These are phyloP conservation scores for Chlorella variabilis DNA, from an alignment of 163 green algal species.

Conservation along the genomic window DNA sequence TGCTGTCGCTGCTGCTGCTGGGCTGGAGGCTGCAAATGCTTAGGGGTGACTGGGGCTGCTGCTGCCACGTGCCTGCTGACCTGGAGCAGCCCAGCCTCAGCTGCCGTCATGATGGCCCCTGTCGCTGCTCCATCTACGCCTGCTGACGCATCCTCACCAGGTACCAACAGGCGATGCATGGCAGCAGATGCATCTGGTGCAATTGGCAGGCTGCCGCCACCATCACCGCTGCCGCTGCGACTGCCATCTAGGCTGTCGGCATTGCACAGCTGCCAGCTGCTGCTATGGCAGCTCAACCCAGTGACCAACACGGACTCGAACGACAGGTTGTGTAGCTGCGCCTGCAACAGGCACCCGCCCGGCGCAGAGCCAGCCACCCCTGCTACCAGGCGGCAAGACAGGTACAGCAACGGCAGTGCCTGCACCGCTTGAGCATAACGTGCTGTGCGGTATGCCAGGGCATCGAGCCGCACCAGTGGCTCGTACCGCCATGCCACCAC, in stretches of 20 bases:
- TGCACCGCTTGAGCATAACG: conserved; percentile 48
- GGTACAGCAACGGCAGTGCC: conserved; percentile 49
- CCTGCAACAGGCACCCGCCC: conserved; percentile 23
- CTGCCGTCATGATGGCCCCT: background rate
- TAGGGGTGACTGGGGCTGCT: background rate
- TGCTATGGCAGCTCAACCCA: conserved; percentile 20
- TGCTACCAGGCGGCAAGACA: conserved; percentile 7
- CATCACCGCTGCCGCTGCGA: conserved; percentile 15
- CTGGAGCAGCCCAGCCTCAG: conserved; percentile 1
- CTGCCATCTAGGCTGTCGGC: conserved; percentile 12
- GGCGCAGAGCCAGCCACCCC: background rate
- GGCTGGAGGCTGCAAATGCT: conserved; percentile 16
- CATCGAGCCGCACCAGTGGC: conserved; percentile 34
- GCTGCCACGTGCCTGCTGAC: conserved; percentile 2
- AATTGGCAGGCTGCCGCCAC: background rate
- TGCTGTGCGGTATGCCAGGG: conserved; percentile 62
- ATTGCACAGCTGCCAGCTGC: background rate
- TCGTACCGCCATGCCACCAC: conserved; percentile 35
- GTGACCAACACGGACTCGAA: conserved; percentile 16
- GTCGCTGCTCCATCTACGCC: background rate
- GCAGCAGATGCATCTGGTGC: background rate
- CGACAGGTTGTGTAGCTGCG: conserved; percentile 13
- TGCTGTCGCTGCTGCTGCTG: background rate
- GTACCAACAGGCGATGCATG: conserved; percentile 17
- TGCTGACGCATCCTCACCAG: background rate